Evolutionary conservation across 306 rosid genomes (phyloP), one percentile per base, ranked within the genome.

Genomic region (Fagus crenata): DNA sequence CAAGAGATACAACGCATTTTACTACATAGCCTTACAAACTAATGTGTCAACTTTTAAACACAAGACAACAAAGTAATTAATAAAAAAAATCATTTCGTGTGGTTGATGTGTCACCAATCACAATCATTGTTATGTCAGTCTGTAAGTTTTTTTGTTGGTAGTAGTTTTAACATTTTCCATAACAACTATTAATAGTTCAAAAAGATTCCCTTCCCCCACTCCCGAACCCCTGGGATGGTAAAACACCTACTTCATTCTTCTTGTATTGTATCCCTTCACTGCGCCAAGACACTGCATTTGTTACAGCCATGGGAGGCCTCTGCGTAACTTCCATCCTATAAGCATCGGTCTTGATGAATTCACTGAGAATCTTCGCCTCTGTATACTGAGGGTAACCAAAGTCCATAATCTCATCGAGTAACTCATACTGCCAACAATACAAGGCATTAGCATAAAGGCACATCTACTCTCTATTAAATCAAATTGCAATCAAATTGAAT

Each of bases 301-400:
- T 96, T 67, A 96, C 99, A 58, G 99, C 99, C 99, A 96, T 96
- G 59, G 99, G 99, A 75, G 99, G 99, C 81, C 98, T 91, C 88
- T 96, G 99, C 0, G 88, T 88, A 73, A 91, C 96, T 79, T 96
- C 99, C 99, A 96, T 90, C 84, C 96, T 92, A 78, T 96, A 96
- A 70, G 99, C 99, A 86, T 96, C 99, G 0, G 99, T 96, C 91
- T 96, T 96, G 82, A 96, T 96, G 84, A 95, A 96, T 77, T 96
- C 99, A 42, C 97, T 92, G 43, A 96, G 93, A 86, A 96, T 96
- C 89, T 84, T 92, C 2, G 99, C 99, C 76, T 96, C 99, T 0
- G 99, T 96, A 77, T 81, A 96, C 83, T 96, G 99, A 53, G 99
- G 99, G 81, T 92, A 96, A 33, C 99, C 99, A 70, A 96, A 96